A percentile compares a stretch with the other conserved stretches of the same genome.
phyloP scores from a whole-genome alignment of 768 basidiomycete species.

The Daedalea quercina region DNA sequence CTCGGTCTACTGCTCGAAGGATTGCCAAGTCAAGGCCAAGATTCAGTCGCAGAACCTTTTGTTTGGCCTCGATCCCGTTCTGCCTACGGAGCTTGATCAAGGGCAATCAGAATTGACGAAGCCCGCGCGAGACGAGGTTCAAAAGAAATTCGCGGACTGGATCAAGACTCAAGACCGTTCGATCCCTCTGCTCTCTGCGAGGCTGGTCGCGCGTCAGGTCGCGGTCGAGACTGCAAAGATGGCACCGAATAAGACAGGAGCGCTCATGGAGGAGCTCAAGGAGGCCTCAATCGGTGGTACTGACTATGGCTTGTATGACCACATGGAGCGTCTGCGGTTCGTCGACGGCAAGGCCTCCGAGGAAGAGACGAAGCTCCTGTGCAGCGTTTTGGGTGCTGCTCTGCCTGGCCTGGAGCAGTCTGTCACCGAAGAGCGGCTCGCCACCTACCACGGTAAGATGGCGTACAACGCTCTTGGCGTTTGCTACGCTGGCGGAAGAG shows the following conservation, averaged over 20 bases:
- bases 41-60: slow-evolving; percentile 61
- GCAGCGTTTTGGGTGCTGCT: slow-evolving; percentile 49
- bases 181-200: slow-evolving; percentile 54
- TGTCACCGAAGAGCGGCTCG: slow-evolving; percentile 56
- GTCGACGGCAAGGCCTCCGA: slow-evolving; percentile 45
- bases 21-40: slow-evolving; percentile 51
- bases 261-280: slow-evolving; percentile 16
- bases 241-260: slow-evolving; percentile 20
- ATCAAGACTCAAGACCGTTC: slow-evolving; percentile 42
- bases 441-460: slow-evolving; percentile 61
- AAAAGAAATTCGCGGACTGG: slow-evolving; percentile 50
- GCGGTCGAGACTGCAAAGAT: slow-evolving; percentile 57
- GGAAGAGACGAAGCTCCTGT: slow-evolving; percentile 45
- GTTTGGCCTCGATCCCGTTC: slow-evolving; percentile 58
- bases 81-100: slow-evolving; percentile 39
- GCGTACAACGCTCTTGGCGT: slow-evolving; percentile 76
- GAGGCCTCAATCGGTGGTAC: slow-evolving; percentile 38
- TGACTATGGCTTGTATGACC: slow-evolving; percentile 65
- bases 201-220: slow-evolving; percentile 70
- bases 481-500: slow-evolving; percentile 55
- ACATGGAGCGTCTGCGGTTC: slow-evolving; percentile 69
- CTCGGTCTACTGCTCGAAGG: slow-evolving; percentile 68
- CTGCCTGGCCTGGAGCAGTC: slow-evolving; percentile 71
- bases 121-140: slow-evolving; percentile 49
- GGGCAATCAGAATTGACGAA: slow-evolving; percentile 24